phyloP scores from a whole-genome alignment of 2,329 filamentous ascomycete species.

The Pyrenophora graminea region DNA sequence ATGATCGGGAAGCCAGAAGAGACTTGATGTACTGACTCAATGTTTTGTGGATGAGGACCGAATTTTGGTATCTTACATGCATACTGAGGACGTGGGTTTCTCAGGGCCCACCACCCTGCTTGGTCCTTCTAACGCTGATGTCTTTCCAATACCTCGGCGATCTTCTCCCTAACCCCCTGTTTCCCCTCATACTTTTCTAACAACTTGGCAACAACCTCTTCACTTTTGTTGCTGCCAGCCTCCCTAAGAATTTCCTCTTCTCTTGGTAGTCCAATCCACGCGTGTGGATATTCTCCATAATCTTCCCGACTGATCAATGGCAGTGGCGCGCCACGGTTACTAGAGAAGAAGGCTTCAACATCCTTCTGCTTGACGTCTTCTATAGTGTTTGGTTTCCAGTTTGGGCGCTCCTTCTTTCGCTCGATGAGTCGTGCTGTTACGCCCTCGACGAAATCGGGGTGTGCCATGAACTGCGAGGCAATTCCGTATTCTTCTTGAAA shows the following conservation, averaged over 20 bases:
- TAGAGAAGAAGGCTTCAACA: conserved; percentile 70
- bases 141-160: conserved; percentile 63
- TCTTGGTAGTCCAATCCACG: conserved; percentile 70
- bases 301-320: conserved; percentile 64
- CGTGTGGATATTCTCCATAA: conserved; percentile 75
- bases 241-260: conserved; percentile 64
- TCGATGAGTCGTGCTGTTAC: conserved; percentile 80
- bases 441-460: conserved; percentile 89
- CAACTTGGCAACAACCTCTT: conserved; percentile 48
- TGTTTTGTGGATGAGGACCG: too few relatives aligned
- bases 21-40: too few relatives aligned
- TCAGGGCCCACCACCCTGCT: too few relatives aligned
- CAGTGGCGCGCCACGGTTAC: conserved; percentile 48
- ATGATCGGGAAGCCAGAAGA: too few relatives aligned
- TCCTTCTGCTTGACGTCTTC: conserved; percentile 64
- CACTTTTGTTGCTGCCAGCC: conserved; percentile 40
- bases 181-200: conserved; percentile 50
- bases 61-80: neutral
- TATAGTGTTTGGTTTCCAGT: conserved; percentile 77
- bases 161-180: conserved; percentile 60
- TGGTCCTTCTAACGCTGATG: conserved; percentile 4
- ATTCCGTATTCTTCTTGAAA: conserved; percentile 87
- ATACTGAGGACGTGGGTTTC: neutral
- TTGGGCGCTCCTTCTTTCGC: conserved; percentile 67
- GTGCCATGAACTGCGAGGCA: conserved; percentile 83